Percentiles rank a stretch among this genome's conserved stretches.
These are phyloP conservation scores for Talaromyces stipitatus DNA, from an alignment of 495 filamentous ascomycete genomes.

Conservation along the genomic window DNA sequence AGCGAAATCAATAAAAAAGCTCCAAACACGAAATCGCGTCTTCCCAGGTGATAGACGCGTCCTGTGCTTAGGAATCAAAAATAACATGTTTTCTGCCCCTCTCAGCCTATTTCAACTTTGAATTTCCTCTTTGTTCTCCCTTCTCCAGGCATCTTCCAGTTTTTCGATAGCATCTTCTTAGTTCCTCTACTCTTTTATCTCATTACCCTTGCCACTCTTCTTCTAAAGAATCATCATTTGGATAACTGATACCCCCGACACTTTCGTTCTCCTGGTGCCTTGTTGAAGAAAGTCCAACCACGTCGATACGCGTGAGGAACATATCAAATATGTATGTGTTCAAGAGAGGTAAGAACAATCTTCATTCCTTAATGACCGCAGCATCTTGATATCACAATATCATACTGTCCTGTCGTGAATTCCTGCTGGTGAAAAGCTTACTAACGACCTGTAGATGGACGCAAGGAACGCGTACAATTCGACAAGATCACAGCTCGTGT, in stretches of 20 bases:
- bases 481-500: conserved; percentile 99
- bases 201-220: background rate
- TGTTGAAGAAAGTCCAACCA: background rate
- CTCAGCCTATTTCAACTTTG: conserved; percentile 7
- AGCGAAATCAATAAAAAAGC: conserved; percentile 19
- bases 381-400: background rate
- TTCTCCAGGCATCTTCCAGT: background rate
- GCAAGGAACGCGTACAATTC: conserved; percentile 99
- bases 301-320: background rate
- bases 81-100: conserved; percentile 30
- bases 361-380: background rate
- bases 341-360: background rate
- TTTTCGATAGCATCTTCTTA: background rate
- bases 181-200: conserved; percentile 6
- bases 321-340: conserved; percentile 4
- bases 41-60: conserved; percentile 19
- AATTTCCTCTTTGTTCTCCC: conserved; percentile 22
- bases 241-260: background rate
- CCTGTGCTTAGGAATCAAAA: conserved; percentile 29
- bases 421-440: background rate
- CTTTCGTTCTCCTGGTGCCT: background rate
- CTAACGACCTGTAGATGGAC: conserved; percentile 61
- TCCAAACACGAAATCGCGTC: conserved; percentile 36
- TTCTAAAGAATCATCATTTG: background rate
- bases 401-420: background rate